A percentile compares a stretch with the other conserved stretches of the same genome.
Conservation (phyloP, 768 basidiomycete genomes). For the Naganishia vishniacii region DNA sequence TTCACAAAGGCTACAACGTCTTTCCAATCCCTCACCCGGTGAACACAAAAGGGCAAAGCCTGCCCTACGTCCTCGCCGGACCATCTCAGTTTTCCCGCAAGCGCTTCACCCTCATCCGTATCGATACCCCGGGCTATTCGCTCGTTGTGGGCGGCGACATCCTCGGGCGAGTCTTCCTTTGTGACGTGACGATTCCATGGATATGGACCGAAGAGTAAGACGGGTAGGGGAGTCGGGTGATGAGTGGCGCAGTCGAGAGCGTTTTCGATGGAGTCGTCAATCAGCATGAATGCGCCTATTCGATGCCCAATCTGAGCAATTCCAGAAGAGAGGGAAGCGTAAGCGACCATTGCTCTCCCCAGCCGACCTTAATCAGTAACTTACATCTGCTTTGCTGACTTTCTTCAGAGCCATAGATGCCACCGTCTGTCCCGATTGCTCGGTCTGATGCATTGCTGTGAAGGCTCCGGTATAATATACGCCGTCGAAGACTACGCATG, state of each 20-base stretch:
- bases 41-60: constrained; percentile 54
- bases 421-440: neutral
- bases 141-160: constrained; percentile 39
- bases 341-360: neutral
- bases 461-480: constrained; percentile 70
- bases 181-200: constrained; percentile 64
- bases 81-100: constrained; percentile 55
- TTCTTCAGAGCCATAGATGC: constrained; percentile 49
- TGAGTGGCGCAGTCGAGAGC: constrained; percentile 59
- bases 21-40: constrained; percentile 62
- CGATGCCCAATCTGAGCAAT: constrained; percentile 58
- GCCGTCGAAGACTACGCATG: constrained; percentile 42
- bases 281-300: constrained; percentile 61
- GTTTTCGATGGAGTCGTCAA: constrained; percentile 79
- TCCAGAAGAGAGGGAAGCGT: neutral
- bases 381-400: constrained; percentile 63
- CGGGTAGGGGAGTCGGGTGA: constrained; percentile 53
- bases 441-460: constrained; percentile 34
- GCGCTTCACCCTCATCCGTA: constrained; percentile 31
- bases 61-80: constrained; percentile 51
- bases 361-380: constrained; percentile 27
- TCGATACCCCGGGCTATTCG: constrained; percentile 29
- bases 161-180: constrained; percentile 29
- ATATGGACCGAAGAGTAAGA: constrained; percentile 70
- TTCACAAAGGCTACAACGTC: constrained; percentile 50